Conservation (phyloP, 805 yeast genomes). For the Saccharomycopsis sp. region DNA sequence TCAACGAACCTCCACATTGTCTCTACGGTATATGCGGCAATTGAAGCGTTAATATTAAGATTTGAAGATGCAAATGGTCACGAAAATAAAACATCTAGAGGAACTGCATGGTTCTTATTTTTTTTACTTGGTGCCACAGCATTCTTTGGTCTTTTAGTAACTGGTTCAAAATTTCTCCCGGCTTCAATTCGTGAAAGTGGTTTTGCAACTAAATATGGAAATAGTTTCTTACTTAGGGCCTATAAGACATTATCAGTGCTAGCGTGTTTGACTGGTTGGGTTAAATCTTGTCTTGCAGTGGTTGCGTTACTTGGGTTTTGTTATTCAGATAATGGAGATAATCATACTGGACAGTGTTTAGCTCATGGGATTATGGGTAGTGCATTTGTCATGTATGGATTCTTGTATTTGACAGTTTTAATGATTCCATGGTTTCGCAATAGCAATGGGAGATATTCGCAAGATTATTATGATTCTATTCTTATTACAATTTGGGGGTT, state of each 20-base stretch:
- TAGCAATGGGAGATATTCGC: slow-evolving; percentile 47
- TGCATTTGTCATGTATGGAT: slow-evolving; percentile 76
- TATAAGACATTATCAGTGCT: slow-evolving; percentile 44
- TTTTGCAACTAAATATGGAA: slow-evolving; percentile 33
- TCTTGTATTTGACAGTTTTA: slow-evolving; percentile 57
- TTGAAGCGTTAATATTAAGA: slow-evolving; percentile 51
- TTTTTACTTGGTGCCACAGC: slow-evolving; percentile 41
- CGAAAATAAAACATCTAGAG: slow-evolving; percentile 61
- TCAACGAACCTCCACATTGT: slow-evolving; percentile 41
- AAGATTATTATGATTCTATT: slow-evolving; percentile 77
- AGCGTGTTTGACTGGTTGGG: slow-evolving; percentile 60
- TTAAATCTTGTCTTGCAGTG: slow-evolving; percentile 72
- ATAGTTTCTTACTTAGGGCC: slow-evolving; percentile 27
- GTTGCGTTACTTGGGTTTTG: slow-evolving; percentile 85
- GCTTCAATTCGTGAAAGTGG: slow-evolving; percentile 29
- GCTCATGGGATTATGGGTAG: slow-evolving; percentile 98
- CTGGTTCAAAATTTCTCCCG: slow-evolving; percentile 42
- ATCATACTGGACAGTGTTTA: slow-evolving; percentile 86
- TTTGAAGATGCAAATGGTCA: slow-evolving; percentile 61
- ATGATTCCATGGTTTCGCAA: slow-evolving; percentile 69
- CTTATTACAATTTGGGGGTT: slow-evolving; percentile 88
- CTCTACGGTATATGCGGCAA: slow-evolving; percentile 41
- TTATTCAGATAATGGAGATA: slow-evolving; percentile 31
- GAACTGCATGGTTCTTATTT: slow-evolving; percentile 59
- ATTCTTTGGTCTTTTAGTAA: slow-evolving; percentile 47